A percentile compares a stretch with the other conserved stretches of the same genome.
These are phyloP conservation scores for Ophiorrhiza pumila DNA, from an alignment of 257 asterid species.

Conservation along the genomic window DNA sequence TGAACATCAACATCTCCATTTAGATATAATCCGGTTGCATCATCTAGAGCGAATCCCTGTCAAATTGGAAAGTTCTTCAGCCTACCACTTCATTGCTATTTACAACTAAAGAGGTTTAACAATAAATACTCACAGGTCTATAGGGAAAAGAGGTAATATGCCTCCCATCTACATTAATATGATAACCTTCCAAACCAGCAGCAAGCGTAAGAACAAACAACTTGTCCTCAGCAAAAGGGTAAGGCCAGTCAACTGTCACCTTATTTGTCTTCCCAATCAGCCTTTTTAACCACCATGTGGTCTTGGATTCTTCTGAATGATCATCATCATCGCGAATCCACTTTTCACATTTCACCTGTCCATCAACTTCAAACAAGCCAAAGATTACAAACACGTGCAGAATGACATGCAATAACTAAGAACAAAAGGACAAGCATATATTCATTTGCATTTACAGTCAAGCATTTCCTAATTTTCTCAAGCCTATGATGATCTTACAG, in stretches of 20 bases:
- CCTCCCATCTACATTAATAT: conserved; percentile 79
- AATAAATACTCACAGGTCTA: conserved; percentile 65
- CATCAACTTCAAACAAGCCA: conserved; percentile 65
- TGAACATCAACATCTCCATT: conserved; percentile 76
- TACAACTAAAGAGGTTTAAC: neutral
- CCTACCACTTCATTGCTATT: conserved; percentile 9
- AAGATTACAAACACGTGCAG: conserved; percentile 16
- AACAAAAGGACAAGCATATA: neutral
- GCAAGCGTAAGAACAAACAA: conserved; percentile 82
- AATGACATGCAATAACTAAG: neutral
- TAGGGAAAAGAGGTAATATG: conserved; percentile 83
- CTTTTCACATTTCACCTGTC: conserved; percentile 90
- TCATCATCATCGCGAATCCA: conserved; percentile 86
- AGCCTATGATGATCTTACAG: neutral
- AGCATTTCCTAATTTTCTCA: neutral
- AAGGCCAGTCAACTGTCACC: conserved; percentile 90
- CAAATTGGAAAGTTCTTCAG: conserved; percentile 21
- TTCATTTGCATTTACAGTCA: neutral
- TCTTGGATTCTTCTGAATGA: conserved; percentile 70
- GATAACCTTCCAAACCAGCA: conserved; percentile 94
- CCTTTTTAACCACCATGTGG: conserved; percentile 91
- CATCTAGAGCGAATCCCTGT: conserved; percentile 92
- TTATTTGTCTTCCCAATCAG: conserved; percentile 81
- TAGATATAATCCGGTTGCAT: conserved; percentile 77
- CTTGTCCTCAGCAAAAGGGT: conserved; percentile 80